A percentile compares a stretch with the other conserved stretches of the same genome.
These are phyloP conservation scores for Neurospora cerealis DNA, from an alignment of 495 filamentous ascomycete species.

Conservation along the genomic window DNA sequence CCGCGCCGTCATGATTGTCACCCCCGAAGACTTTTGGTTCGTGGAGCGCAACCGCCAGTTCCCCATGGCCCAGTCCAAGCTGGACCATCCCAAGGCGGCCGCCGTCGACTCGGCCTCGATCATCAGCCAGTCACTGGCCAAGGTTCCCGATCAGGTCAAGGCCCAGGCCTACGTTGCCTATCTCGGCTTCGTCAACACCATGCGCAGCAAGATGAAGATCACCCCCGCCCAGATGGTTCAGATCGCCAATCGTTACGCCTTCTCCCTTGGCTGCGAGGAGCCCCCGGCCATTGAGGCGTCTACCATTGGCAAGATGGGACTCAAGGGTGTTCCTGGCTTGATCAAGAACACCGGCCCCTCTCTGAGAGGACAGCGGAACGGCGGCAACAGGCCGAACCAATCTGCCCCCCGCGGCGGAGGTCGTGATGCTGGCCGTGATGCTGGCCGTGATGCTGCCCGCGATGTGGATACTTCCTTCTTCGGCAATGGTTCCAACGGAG, in stretches of 20 bases:
- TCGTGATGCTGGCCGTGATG: not conserved
- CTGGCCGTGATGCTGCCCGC: not conserved
- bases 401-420: not conserved
- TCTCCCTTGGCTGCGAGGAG: conserved; percentile 13
- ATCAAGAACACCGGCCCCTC: conserved; percentile 1
- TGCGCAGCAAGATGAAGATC: conserved; percentile 10
- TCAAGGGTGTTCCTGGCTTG: conserved; percentile 22
- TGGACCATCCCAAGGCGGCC: conserved; percentile 14
- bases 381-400: not conserved
- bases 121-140: conserved; percentile 16
- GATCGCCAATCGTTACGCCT: conserved; percentile 16
- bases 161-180: conserved; percentile 17
- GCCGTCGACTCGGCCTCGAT: conserved; percentile 10
- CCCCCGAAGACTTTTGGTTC: conserved; percentile 70
- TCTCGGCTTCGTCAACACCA: conserved; percentile 18
- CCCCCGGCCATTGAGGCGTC: conserved; percentile 8
- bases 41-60: conserved; percentile 16
- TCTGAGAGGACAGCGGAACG: not conserved
- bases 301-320: conserved; percentile 22
- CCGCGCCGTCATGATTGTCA: conserved; percentile 75
- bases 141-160: conserved; percentile 15
- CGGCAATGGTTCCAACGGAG: not conserved
- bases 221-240: conserved; percentile 8
- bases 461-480: not conserved
- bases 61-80: conserved; percentile 15